A percentile compares a stretch with the other conserved stretches of the same genome.
phyloP scores from a whole-genome alignment of 345 rosid genomes.

The Citrus trifoliata region DNA sequence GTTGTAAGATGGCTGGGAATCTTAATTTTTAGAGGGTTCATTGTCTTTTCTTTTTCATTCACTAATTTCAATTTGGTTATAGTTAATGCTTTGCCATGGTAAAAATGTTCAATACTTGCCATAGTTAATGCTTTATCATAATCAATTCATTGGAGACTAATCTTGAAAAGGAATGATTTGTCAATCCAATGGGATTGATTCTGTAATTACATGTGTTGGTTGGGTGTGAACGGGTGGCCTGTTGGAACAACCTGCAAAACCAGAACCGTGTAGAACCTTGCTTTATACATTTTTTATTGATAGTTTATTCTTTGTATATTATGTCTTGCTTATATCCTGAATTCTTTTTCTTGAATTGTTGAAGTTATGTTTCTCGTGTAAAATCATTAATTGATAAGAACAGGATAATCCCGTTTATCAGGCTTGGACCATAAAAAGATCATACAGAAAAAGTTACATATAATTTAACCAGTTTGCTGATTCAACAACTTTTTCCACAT shows the following conservation, averaged over 20 bases:
- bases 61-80: not conserved
- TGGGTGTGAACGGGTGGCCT: not conserved
- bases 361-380: not conserved
- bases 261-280: not conserved
- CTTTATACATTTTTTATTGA: not conserved
- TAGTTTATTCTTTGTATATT: not conserved
- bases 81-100: not conserved
- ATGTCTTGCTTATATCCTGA: not conserved
- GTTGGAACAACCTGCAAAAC: not conserved
- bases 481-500: not conserved
- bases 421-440: not conserved
- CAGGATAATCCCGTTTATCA: not conserved
- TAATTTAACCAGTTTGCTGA: not conserved
- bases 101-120: not conserved
- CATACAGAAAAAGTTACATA: not conserved
- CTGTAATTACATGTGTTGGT: not conserved
- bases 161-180: not conserved
- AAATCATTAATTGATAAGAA: not conserved
- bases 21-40: not conserved
- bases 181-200: not conserved
- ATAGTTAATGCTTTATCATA: not conserved
- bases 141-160: not conserved
- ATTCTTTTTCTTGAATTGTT: not conserved
- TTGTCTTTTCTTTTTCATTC: not conserved
- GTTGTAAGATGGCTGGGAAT: not conserved